A percentile compares a stretch with the other conserved stretches of the same genome.
Evolutionary conservation across 441 rosid species (phyloP).

Genomic region (Metrosideros polymorpha): DNA sequence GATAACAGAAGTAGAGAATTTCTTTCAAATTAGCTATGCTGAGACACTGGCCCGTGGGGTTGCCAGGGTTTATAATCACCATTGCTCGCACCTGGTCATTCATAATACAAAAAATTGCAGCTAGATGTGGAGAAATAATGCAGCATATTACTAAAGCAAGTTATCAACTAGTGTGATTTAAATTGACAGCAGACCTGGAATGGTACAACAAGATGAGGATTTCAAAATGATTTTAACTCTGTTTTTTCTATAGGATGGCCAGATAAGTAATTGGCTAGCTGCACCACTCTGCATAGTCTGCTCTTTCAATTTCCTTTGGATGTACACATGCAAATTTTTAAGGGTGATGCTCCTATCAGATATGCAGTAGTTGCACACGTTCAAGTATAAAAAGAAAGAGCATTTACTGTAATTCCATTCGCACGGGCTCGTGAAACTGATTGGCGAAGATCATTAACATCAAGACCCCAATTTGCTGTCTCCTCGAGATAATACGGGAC

Average conservation of each 20-base stretch:
- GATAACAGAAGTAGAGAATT: constrained; percentile 65
- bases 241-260: not conserved
- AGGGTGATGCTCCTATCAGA: not conserved
- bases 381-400: constrained; percentile 6
- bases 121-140: not conserved
- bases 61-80: constrained; percentile 97
- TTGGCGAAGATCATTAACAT: constrained; percentile 61
- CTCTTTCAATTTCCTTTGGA: not conserved
- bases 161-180: not conserved
- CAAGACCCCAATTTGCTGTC: constrained; percentile 97
- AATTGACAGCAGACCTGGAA: not conserved
- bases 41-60: constrained; percentile 98
- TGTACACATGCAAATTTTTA: not conserved
- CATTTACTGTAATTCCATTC: constrained; percentile 78
- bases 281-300: not conserved
- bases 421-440: constrained; percentile 75
- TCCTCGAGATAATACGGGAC: constrained; percentile 92
- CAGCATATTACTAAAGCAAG: not conserved
- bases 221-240: not conserved
- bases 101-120: not conserved
- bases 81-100: constrained; percentile 76
- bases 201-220: not conserved
- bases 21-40: constrained; percentile 83
- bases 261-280: not conserved
- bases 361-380: not conserved